phyloP scores from a whole-genome alignment of 768 basidiomycete species.

The Mycena crocata region DNA sequence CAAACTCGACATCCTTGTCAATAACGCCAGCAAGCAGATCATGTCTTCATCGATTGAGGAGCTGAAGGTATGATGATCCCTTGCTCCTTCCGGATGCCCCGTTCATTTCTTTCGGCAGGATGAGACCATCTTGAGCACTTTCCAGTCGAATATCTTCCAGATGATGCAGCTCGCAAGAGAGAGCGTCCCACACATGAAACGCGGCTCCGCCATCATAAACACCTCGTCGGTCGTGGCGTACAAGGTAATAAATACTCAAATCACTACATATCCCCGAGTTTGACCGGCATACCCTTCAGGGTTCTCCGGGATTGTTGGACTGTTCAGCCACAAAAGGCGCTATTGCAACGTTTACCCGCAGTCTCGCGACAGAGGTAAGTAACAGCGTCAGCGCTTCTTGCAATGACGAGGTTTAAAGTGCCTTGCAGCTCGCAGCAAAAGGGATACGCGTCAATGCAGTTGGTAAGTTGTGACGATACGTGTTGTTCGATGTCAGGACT shows the following conservation, averaged over 20 bases:
- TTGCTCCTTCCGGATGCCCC: slow-evolving; percentile 45
- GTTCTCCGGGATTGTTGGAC: slow-evolving; percentile 47
- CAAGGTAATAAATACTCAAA: slow-evolving; percentile 38
- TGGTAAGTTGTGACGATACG: slow-evolving; percentile 26
- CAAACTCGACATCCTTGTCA: slow-evolving; percentile 67
- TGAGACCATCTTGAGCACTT: slow-evolving; percentile 64
- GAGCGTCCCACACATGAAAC: slow-evolving; percentile 68
- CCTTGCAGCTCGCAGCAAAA: slow-evolving; percentile 54
- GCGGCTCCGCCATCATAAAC: slow-evolving; percentile 70
- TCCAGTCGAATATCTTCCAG: slow-evolving; percentile 67
- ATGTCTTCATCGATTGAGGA: slow-evolving; percentile 5
- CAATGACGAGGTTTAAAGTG: background rate
- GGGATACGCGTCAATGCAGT: slow-evolving; percentile 69
- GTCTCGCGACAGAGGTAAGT: slow-evolving; percentile 57
- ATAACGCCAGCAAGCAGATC: slow-evolving; percentile 67
- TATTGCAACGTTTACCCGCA: slow-evolving; percentile 67
- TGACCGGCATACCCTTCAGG: slow-evolving; percentile 17
- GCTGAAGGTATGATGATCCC: slow-evolving; percentile 11
- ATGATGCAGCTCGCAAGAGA: slow-evolving; percentile 70
- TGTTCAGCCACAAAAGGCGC: slow-evolving; percentile 73
- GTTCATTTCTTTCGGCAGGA: slow-evolving; percentile 45
- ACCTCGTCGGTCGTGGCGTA: slow-evolving; percentile 70
- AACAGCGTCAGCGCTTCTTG: background rate
- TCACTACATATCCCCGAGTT: no score
- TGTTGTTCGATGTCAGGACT: background rate